phyloP scores from a whole-genome alignment of 345 rosid species.

The Aurinia saxatilis region DNA sequence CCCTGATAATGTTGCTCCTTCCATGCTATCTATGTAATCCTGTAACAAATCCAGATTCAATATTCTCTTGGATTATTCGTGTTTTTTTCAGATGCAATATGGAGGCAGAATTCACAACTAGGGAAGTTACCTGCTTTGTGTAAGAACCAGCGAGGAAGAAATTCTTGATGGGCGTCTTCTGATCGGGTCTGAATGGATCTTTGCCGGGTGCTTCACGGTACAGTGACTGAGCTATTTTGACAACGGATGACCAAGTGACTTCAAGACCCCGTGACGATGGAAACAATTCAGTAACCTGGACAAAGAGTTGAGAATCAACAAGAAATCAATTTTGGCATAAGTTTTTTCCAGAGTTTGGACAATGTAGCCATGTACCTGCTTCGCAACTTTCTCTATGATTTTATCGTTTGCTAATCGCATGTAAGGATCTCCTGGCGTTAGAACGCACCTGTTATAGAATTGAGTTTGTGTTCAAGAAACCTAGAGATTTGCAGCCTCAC shows the following conservation, averaged over 20 bases:
- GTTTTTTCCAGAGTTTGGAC: background rate
- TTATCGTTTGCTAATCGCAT: conserved; percentile 81
- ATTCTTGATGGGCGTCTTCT: conserved; percentile 82
- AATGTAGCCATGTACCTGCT: conserved; percentile 50
- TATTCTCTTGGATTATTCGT: too few relatives aligned
- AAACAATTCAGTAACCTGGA: conserved; percentile 69
- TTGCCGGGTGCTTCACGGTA: conserved; percentile 95
- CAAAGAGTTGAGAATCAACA: background rate
- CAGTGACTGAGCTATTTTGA: conserved; percentile 85
- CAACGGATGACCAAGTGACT: conserved; percentile 91
- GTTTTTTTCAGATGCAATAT: too few relatives aligned
- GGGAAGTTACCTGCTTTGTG: conserved; percentile 70
- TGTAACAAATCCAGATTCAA: conserved; percentile 26
- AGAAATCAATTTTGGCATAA: background rate
- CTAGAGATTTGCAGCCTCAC: background rate
- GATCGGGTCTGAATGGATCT: conserved; percentile 98
- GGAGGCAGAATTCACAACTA: too few relatives aligned
- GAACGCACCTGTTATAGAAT: conserved; percentile 57
- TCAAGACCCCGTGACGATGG: conserved; percentile 88
- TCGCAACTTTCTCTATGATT: conserved; percentile 74
- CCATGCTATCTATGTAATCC: conserved; percentile 99
- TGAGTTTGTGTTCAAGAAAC: conserved; percentile 6
- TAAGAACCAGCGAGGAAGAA: conserved; percentile 96
- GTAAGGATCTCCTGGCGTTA: conserved; percentile 95
- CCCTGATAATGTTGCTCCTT: conserved; percentile 92